Conservation (phyloP, 306 rosid genomes). For the Glycine tomentella region DNA sequence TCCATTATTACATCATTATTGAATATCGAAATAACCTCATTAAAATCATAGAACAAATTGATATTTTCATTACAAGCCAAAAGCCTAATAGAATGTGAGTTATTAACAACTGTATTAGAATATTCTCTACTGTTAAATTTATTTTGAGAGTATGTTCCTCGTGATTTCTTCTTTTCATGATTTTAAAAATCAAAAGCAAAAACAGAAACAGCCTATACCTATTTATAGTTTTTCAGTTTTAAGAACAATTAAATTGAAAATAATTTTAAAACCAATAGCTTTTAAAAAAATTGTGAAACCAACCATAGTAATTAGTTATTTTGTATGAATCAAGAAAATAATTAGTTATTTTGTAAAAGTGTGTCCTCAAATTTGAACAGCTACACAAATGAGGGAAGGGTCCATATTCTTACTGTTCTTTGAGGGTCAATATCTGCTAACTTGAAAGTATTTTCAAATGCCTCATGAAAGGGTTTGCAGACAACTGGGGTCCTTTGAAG, state of each 20-base stretch:
- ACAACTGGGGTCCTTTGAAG: slow-evolving; percentile 70
- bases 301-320: too few relatives aligned
- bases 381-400: neutral
- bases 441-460: slow-evolving; percentile 71
- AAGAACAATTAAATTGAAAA: neutral
- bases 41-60: neutral
- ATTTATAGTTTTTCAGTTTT: neutral
- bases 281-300: too few relatives aligned
- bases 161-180: neutral
- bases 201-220: neutral
- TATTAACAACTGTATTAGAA: too few relatives aligned
- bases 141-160: too few relatives aligned
- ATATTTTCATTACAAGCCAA: neutral
- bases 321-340: too few relatives aligned
- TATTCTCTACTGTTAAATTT: too few relatives aligned
- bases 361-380: too few relatives aligned
- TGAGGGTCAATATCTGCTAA: slow-evolving; percentile 72
- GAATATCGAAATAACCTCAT: neutral
- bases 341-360: too few relatives aligned
- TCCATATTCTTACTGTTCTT: slow-evolving; percentile 65
- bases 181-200: neutral
- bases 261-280: too few relatives aligned
- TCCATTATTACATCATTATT: too few relatives aligned
- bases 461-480: slow-evolving; percentile 82
- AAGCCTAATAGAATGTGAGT: too few relatives aligned